phyloP scores from a whole-genome alignment of 2,329 filamentous ascomycete species.

The Rutstroemia sp. region DNA sequence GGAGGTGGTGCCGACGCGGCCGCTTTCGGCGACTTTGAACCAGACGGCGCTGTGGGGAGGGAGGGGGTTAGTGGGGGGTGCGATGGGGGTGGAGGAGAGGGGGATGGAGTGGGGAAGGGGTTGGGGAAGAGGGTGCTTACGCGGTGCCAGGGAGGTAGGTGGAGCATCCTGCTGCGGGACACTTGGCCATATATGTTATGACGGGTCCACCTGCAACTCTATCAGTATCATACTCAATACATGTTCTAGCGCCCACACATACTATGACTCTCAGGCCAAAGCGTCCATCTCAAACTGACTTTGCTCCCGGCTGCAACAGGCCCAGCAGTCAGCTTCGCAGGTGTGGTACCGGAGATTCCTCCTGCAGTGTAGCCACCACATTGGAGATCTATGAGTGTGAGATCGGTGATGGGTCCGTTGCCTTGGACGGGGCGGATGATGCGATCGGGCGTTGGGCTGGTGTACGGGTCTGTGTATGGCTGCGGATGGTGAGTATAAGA shows the following conservation, averaged over 20 bases:
- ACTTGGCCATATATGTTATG: slow-evolving; percentile 54
- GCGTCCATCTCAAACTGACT: slow-evolving; percentile 48
- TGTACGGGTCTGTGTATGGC: slow-evolving; percentile 39
- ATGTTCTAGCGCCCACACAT: not conserved
- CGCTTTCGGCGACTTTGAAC: slow-evolving; percentile 43
- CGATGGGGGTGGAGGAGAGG: rapidly evolving
- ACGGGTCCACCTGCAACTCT: slow-evolving; percentile 38
- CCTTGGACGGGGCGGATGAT: slow-evolving; percentile 51
- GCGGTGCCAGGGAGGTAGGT: slow-evolving; percentile 39
- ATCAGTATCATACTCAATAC: not conserved
- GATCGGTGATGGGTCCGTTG: slow-evolving; percentile 50
- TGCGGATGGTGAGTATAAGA: slow-evolving; percentile 17
- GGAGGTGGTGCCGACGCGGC: slow-evolving; percentile 14
- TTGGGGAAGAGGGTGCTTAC: slow-evolving; percentile 20
- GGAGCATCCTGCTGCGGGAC: slow-evolving; percentile 41
- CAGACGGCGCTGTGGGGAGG: slow-evolving; percentile 9
- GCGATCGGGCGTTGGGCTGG: slow-evolving; percentile 35
- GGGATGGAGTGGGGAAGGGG: no score
- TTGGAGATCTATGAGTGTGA: slow-evolving; percentile 46
- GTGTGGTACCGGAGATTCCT: slow-evolving; percentile 40
- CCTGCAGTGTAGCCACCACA: slow-evolving; percentile 47
- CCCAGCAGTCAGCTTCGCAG: slow-evolving; percentile 48
- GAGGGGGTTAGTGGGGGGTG: not conserved
- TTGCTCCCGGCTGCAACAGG: slow-evolving; percentile 44
- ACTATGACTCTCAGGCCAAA: slow-evolving; percentile 35